These are phyloP conservation scores for Nicotiana tabacum DNA, from an alignment of 257 asterid genomes.

Conservation along the genomic window DNA sequence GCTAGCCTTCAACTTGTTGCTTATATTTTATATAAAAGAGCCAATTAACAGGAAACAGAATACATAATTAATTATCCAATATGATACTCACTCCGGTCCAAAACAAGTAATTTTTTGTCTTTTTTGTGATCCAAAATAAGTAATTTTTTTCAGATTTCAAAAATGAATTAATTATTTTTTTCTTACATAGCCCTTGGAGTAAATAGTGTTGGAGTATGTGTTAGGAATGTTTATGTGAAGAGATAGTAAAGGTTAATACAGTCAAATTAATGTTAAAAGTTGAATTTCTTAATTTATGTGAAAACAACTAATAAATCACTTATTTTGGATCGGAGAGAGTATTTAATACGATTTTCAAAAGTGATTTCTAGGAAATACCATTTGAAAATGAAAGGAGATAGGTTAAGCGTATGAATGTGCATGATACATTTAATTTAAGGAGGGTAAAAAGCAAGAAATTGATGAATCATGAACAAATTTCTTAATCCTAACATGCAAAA, in stretches of 20 bases:
- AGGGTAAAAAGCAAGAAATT: not conserved
- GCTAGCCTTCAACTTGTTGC: not conserved
- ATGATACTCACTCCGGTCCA: not conserved
- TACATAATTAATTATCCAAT: not conserved
- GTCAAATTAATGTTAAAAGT: too few relatives aligned
- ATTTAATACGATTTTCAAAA: not conserved
- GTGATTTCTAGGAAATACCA: not conserved
- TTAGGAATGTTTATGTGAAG: too few relatives aligned
- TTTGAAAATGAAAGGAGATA: not conserved
- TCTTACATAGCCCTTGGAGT: too few relatives aligned
- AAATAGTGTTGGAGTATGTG: too few relatives aligned
- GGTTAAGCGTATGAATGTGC: slow-evolving; percentile 3
- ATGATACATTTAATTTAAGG: not conserved
- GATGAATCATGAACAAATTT: not conserved
- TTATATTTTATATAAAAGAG: too few relatives aligned
- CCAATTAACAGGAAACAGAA: not conserved
- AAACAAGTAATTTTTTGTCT: too few relatives aligned
- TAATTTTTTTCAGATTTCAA: too few relatives aligned
- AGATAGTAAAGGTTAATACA: too few relatives aligned
- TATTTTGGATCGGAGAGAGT: not conserved
- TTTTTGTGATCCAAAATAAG: too few relatives aligned
- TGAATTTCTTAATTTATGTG: too few relatives aligned
- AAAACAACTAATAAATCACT: too few relatives aligned
- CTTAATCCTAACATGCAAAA: not conserved
- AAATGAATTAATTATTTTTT: too few relatives aligned